Percentiles rank a stretch among this genome's conserved stretches.
These are phyloP conservation scores for Colletotrichum lupini DNA, from an alignment of 2,329 filamentous ascomycete species.

Conservation along the genomic window DNA sequence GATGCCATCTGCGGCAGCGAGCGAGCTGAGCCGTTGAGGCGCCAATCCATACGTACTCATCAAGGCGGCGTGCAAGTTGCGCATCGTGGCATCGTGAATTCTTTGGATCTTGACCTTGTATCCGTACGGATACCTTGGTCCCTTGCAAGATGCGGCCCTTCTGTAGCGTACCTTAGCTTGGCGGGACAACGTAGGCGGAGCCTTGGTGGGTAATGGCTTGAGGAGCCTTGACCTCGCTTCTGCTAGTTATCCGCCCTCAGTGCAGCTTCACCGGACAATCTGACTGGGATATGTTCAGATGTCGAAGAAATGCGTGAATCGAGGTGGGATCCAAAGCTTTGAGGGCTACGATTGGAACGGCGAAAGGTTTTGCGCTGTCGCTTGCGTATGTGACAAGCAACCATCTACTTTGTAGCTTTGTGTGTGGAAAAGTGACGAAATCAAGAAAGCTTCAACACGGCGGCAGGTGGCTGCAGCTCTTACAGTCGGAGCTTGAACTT, in stretches of 20 bases:
- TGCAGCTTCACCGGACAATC: background rate
- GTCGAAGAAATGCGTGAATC: background rate
- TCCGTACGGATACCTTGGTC: background rate
- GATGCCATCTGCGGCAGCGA: slow-evolving; percentile 32
- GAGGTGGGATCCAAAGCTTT: background rate
- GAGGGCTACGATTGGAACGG: background rate
- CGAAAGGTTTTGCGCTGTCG: background rate
- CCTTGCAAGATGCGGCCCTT: slow-evolving; percentile 19
- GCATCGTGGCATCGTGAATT: slow-evolving; percentile 3
- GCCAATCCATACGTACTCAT: background rate
- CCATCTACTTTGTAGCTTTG: background rate
- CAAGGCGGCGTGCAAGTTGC: background rate
- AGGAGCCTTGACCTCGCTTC: slow-evolving; percentile 18
- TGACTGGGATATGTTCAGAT: slow-evolving; percentile 7
- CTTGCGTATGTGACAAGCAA: background rate
- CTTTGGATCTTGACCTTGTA: slow-evolving; percentile 2
- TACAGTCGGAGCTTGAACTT: background rate
- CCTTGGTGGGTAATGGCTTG: slow-evolving; percentile 16
- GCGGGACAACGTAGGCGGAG: slow-evolving; percentile 22
- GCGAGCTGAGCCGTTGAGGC: slow-evolving; percentile 27
- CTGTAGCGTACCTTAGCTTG: slow-evolving; percentile 14
- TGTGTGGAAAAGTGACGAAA: background rate
- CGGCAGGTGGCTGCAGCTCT: background rate
- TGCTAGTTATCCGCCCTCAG: slow-evolving; percentile 25
- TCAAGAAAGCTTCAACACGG: slow-evolving; percentile 3